Base-by-base conservation (phyloP, 2,329 filamentous ascomycete genomes). In the Teratosphaeria gauchensis region DNA sequence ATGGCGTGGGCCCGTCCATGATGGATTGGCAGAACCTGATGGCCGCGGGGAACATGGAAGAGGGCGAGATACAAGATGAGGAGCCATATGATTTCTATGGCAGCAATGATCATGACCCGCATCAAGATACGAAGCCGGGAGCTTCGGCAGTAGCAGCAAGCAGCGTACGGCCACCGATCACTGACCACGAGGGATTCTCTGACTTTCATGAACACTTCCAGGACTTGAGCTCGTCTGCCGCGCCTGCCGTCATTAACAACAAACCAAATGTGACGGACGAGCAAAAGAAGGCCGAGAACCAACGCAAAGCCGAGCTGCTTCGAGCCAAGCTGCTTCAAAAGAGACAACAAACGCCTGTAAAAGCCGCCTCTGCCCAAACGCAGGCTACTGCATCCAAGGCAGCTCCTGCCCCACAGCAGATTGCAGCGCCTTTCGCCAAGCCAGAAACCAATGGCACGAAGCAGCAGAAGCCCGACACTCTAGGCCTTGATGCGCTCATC, bases 251-350 rank as follows among this genome's bases (percentile, higher is more conserved):
- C 21, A n/a, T n/a, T 28, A n/a, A 53, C 28, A 48, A 16, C 16
- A 53, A 56, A 52, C 33, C 32, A 19, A 42, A 14, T 7, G 33
- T 19, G 31, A 53, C 24, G 35, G 52, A 53, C 1, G 62, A 59
- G 32, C 54, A 63, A 52, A n/a, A 31, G 7, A 67, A 63, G 53
- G 60, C 60, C 14, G 63, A 66, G 58, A 68, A 70, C 53, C 65
- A 69, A 57, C 58, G 54, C 28, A 59, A 61, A 46, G 60, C 64
- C 9, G 63, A 68, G 21, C 74, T 77, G 58, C 72, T 75, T 38
- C 60, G 66, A 9, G 66, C 65, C 31, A 67, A 67, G 55, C 57
- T 71, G 48, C 52, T 69, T 14, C 66, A 65, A 51, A 57, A 64
- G 55, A 62, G 64, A 4, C 62, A 64, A 51, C 65, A 66, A 42